Percentiles rank a stretch among this genome's conserved stretches.
These are phyloP conservation scores for Colletotrichum sp. DNA, from an alignment of 2,329 filamentous ascomycete species.

Conservation along the genomic window DNA sequence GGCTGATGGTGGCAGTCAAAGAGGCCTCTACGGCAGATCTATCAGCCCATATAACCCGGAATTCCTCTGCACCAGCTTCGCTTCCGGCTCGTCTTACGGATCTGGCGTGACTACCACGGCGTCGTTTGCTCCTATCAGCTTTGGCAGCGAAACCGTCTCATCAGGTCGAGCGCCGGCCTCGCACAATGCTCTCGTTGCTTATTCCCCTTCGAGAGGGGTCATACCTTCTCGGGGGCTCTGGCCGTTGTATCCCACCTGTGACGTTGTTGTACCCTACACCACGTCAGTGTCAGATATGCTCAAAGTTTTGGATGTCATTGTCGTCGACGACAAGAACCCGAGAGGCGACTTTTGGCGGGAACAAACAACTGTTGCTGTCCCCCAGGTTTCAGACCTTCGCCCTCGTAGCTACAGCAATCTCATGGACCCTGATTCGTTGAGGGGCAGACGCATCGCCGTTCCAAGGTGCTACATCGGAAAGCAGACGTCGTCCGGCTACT, in stretches of 20 bases:
- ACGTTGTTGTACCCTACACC: constrained; percentile 56
- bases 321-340: constrained; percentile 40
- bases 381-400: constrained; percentile 32
- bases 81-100: constrained; percentile 60
- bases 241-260: constrained; percentile 59
- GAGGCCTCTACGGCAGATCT: constrained; percentile 56
- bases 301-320: constrained; percentile 51
- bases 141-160: constrained; percentile 58
- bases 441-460: constrained; percentile 51
- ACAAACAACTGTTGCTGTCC: constrained; percentile 50
- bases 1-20: constrained; percentile 60
- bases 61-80: constrained; percentile 57
- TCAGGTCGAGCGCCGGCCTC: constrained; percentile 57
- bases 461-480: constrained; percentile 57
- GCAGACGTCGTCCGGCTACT: constrained; percentile 11
- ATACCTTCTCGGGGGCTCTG: constrained; percentile 54
- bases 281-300: constrained; percentile 46
- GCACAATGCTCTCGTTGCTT: constrained; percentile 57
- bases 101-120: constrained; percentile 52
- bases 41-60: constrained; percentile 57
- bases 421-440: constrained; percentile 33
- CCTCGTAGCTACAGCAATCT: constrained; percentile 39
- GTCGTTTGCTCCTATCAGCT: constrained; percentile 54
- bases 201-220: constrained; percentile 55
- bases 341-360: constrained; percentile 58